Base-by-base conservation (phyloP, 148 eudicot genomes). In the Cornus controversa region DNA sequence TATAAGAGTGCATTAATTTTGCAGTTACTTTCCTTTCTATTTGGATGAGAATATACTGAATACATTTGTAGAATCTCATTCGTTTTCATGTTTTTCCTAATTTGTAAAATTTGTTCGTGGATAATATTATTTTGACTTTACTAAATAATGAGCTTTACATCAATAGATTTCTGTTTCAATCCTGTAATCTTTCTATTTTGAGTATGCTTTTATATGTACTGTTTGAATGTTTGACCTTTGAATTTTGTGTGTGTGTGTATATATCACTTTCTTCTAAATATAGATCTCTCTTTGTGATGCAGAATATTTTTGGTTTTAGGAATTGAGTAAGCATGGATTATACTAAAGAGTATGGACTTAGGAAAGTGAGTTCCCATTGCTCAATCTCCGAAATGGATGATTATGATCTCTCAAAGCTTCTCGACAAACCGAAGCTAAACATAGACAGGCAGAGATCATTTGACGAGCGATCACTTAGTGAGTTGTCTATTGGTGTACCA, bases 381-480 rank as follows among this genome's bases (percentile, higher is more conserved):
- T 96, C 99, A 3, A 89, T 93, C 75, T 78, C 94, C 15, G 98
- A 93, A 66, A 79, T 88, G 93, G 99, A 93, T 69, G 99, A 96
- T 80, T 88, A 7, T 78, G 94, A 93, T 72, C 93, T 96, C 69
- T 80, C 88, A 20, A 91, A 86, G 86, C 94, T 93, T 82, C 91
- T 91, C 23, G 97, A 93, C 64, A 96, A 82, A 87, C 98, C 97
- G 1, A 90, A 89, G 86, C 77, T 93, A 77, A 89, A 87, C 78
- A 88, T 90, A 24, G 97, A 96, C 83, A 88, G 99, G 86, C 84
- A 96, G 86, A 89, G 97, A 79, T 96, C 99, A 0, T 96, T 90
- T 53, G 99, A 96, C 69, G 99, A 95, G 90, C 93, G 99, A 81
- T 96, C 99, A 1, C 82, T 96, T 11, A 93, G 99, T 73, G 99